Conservation (phyloP, 106 monocot species). For the Dactylorhiza incarnata region DNA sequence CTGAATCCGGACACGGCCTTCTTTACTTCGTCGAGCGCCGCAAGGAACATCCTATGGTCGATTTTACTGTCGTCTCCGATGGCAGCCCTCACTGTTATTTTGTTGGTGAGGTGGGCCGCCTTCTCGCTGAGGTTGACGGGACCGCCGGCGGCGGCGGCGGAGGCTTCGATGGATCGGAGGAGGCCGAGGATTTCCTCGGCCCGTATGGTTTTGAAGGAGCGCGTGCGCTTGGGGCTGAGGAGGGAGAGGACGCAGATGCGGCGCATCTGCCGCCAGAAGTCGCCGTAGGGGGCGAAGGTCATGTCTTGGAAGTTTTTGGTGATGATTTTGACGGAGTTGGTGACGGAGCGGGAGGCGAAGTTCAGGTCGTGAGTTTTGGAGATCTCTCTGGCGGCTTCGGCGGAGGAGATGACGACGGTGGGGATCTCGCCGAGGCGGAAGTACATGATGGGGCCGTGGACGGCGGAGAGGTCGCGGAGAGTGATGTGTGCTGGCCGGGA, state of each 20-base stretch:
- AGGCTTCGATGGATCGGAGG: background rate
- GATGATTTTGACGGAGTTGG: background rate
- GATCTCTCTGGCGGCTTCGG: constrained; percentile 3
- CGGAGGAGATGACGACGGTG: constrained; percentile 9
- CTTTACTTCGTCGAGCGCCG: background rate
- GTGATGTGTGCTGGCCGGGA: background rate
- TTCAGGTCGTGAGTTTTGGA: constrained; percentile 8
- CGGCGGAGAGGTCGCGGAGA: constrained; percentile 1
- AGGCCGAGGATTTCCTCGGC: background rate
- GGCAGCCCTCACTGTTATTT: background rate
- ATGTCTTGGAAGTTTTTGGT: background rate
- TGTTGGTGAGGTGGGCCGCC: background rate
- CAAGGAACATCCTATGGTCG: constrained; percentile 1
- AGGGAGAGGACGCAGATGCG: background rate
- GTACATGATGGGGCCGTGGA: constrained; percentile 18
- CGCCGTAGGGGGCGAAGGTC: background rate
- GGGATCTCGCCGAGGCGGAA: constrained; percentile 15
- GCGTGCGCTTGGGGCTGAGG: background rate
- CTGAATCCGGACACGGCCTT: constrained; percentile 8
- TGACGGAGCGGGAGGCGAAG: constrained; percentile 4
- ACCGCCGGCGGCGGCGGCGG: background rate
- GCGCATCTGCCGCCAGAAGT: constrained; percentile 3
- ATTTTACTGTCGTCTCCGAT: constrained; percentile 8
- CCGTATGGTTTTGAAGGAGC: background rate
- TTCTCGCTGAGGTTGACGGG: constrained; percentile 6